Evolutionary conservation across 2,329 filamentous ascomycete species (phyloP), one percentile per base, ranked within the genome.

Genomic region (Xylaria arbuscula): DNA sequence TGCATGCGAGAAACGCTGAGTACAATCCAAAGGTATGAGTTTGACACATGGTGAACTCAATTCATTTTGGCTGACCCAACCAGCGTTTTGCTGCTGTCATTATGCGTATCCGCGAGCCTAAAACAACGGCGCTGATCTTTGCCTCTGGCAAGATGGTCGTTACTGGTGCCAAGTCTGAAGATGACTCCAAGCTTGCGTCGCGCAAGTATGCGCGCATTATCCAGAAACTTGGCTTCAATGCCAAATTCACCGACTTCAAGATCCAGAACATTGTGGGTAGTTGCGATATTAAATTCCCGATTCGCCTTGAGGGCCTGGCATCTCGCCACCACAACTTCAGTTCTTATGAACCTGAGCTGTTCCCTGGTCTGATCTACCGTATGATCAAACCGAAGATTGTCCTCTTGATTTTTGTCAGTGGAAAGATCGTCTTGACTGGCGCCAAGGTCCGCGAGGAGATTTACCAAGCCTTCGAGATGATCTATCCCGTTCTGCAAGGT

Each of bases 361-460:
- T 98, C 88, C 96, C 96, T 78, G 96, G 96, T 89, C 90, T 99
- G 61, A 99, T 99, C 84, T 99, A 99, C 84, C 94, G 96, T 81
- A 99, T 99, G 96, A 98, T 98, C 87, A 98, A 98, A 87, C 96
- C 96, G 22, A 98, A 98, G 90, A 97, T 98, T 75, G 95, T 98
- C 62, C 90, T 98, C 32, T 86, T 98, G 79, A 98, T 99, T 82
- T 98, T 98, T 85, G 95, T 98, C 77, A 96, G 92, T 78, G 96
- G 95, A 78, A 98, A 98, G 88, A 98, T 98, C 71, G 96, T 98
- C 77, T 88, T 98, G 79, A 98, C 96, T 50, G 96, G 96, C 78
- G 96, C 96, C 74, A 98, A 99, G 81, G 94, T 98, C 73, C 92
- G 96, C 76, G 96, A 99, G 83, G 96, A 98, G 84, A 98, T 99